These are phyloP conservation scores for Plasmodium cynomolgi DNA, from an alignment of 169 alveolate species.

Conservation along the genomic window DNA sequence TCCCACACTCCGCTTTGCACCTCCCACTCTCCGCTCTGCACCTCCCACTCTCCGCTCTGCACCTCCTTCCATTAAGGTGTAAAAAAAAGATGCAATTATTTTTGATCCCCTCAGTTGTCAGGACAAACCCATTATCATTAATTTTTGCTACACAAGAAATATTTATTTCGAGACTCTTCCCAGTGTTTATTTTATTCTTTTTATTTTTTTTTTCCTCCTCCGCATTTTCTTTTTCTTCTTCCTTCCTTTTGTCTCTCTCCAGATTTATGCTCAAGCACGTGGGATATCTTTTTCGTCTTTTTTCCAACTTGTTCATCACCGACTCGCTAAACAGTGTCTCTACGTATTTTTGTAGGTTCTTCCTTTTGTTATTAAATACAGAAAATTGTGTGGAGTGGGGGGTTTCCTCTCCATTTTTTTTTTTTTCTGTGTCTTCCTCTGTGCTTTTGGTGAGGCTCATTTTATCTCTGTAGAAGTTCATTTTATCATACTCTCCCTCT, in stretches of 20 bases:
- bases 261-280: conserved; percentile 13
- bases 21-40: not conserved
- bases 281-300: conserved; percentile 12
- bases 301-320: not conserved
- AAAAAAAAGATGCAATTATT: conserved; percentile 38
- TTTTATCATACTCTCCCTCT: conserved; percentile 22
- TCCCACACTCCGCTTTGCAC: too few relatives aligned
- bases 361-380: conserved; percentile 3
- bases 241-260: conserved; percentile 13
- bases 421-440: not conserved
- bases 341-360: conserved; percentile 22
- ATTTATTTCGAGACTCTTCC: conserved; percentile 1
- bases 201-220: conserved; percentile 13
- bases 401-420: not conserved
- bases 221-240: conserved; percentile 17
- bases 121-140: conserved; percentile 24
- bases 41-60: not conserved
- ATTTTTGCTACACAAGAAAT: conserved; percentile 17
- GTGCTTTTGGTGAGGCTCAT: conserved; percentile 8
- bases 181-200: not conserved
- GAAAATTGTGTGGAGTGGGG: not conserved
- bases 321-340: conserved; percentile 17
- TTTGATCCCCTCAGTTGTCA: conserved; percentile 28
- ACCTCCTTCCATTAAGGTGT: not conserved
- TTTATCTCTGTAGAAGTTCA: conserved; percentile 53